Evolutionary conservation across 2,329 filamentous ascomycete genomes (phyloP).

Genomic region (Xylaria hypoxylon): DNA sequence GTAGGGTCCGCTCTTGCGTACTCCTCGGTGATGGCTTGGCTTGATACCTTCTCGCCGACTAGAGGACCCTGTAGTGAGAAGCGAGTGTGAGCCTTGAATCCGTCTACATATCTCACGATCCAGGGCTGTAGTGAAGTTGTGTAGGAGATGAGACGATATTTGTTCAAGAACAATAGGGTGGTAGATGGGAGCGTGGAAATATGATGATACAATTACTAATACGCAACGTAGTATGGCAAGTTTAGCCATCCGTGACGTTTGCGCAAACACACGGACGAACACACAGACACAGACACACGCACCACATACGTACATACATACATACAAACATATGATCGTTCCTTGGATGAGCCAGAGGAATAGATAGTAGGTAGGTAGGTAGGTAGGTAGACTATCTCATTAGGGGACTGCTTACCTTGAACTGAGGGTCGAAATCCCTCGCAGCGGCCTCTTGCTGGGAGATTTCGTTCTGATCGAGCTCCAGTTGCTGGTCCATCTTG

Average conservation of each 20-base stretch:
- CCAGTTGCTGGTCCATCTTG: conserved; percentile 56
- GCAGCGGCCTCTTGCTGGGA: conserved; percentile 71
- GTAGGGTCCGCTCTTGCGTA: conserved; percentile 89
- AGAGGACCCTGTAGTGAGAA: conserved; percentile 75
- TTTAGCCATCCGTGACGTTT: conserved; percentile 11
- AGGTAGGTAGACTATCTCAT: conserved; percentile 6
- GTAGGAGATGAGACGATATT: background rate
- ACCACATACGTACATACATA: background rate
- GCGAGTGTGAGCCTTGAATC: conserved; percentile 42
- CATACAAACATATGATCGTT: conserved; percentile 10
- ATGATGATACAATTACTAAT: conserved; percentile 11
- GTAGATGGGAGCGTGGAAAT: background rate
- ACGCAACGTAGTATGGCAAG: conserved; percentile 7
- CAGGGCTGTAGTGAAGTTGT: conserved; percentile 20
- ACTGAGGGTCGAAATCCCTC: conserved; percentile 67
- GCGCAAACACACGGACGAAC: background rate
- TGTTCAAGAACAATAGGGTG: background rate
- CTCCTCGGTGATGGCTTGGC: conserved; percentile 81
- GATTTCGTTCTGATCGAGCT: conserved; percentile 55
- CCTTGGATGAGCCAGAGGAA: conserved; percentile 10
- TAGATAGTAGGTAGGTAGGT: conserved; percentile 5
- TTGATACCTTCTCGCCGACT: conserved; percentile 82
- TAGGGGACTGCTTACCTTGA: conserved; percentile 59
- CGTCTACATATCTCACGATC: conserved; percentile 15
- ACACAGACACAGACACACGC: background rate